Base-by-base conservation (phyloP, 1,284 basidiomycete genomes). In the Tilletia setariae region DNA sequence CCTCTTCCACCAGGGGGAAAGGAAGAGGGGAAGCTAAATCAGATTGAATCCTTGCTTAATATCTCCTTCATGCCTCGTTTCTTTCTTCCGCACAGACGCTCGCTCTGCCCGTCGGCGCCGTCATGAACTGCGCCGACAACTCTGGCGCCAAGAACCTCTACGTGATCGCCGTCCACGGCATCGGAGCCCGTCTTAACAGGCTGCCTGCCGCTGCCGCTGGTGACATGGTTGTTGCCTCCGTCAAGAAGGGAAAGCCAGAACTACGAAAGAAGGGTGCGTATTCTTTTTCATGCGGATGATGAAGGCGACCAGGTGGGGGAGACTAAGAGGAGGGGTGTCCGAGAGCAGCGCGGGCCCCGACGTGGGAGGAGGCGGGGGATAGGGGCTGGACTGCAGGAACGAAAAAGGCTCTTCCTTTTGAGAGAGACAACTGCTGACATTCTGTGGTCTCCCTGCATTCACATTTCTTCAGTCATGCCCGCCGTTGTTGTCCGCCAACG, bases 181-280 rank as follows among this genome's bases (percentile, higher is more conserved):
- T 91, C 84, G 96, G 95, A 85, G 91, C 96, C 72, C 93, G 91
- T 83, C 89, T 98, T 68, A 98, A 98, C 89, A 89, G 96, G 86
- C 88, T 98, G 74, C 95, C 95, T 75, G 95, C 96, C 84, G 94
- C 95, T 79, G 91, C 94, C 87, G 94, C 96, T 73, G 95, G 95
- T 81, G 94, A 96, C 86, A 98, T 98, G 94, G 91, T 98, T 80
- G 94, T 98, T 81, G 94, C 94, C 72, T 94, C 92, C 70, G 96
- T 98, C 83, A 98, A 99, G 90, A 98, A 98, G 89, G 95, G 95
- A 85, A 98, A 99, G 88, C 96, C 96, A 66, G 95, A 99, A 86
- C 86, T 99, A 83, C 90, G 95, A 85, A 99, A 99, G 89, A 99
- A 99, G 89, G 95, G 93, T 94, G 84, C 83, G 91, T 86, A 11